phyloP scores from a whole-genome alignment of 371 early-diverging fungal species.

The Rhizopus stolonifer region DNA sequence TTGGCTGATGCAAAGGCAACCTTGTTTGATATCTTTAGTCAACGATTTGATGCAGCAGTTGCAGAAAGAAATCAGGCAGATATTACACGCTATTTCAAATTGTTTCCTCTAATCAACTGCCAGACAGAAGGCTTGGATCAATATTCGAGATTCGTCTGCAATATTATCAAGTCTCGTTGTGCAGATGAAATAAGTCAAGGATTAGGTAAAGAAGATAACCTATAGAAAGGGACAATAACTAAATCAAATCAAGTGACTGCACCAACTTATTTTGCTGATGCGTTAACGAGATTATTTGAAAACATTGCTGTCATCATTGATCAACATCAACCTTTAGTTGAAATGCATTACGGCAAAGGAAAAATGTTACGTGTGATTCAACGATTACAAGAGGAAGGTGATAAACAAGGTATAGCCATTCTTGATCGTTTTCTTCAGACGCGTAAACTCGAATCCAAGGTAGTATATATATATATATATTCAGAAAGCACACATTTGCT shows the following conservation, averaged over 20 bases:
- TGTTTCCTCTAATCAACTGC: constrained; percentile 86
- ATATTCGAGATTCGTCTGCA: constrained; percentile 83
- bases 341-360: constrained; percentile 81
- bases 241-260: constrained; percentile 35
- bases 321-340: constrained; percentile 79
- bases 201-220: constrained; percentile 28
- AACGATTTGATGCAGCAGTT: constrained; percentile 80
- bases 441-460: constrained; percentile 43
- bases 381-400: constrained; percentile 84
- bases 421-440: constrained; percentile 68
- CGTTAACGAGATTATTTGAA: constrained; percentile 84
- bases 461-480: too few species aligned
- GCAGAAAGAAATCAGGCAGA: constrained; percentile 65
- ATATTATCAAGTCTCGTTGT: constrained; percentile 68
- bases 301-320: constrained; percentile 83
- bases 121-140: constrained; percentile 82
- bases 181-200: constrained; percentile 60
- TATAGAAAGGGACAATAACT: background rate
- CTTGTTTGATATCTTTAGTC: constrained; percentile 69
- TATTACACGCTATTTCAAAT: constrained; percentile 82
- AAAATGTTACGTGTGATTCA: constrained; percentile 86
- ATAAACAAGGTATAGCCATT: constrained; percentile 72
- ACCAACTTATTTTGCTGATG: constrained; percentile 66
- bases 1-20: constrained; percentile 61
- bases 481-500: too few species aligned